A percentile compares a stretch with the other conserved stretches of the same genome.
phyloP scores from a whole-genome alignment of 805 yeast genomes.

The Candida insectorum region DNA sequence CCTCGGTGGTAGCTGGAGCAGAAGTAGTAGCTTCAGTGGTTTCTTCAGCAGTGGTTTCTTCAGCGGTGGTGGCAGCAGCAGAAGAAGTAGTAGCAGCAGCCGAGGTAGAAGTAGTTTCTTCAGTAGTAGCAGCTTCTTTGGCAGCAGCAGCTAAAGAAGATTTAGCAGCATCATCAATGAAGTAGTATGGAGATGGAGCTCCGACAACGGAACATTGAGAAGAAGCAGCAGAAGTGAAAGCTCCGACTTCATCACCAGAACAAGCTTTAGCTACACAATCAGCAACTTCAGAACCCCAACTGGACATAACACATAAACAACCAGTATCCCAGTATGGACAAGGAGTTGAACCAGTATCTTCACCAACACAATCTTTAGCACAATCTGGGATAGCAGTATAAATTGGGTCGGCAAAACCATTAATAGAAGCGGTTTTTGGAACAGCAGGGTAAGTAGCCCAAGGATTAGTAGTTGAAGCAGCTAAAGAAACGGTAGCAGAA shows the following conservation, averaged over 20 bases:
- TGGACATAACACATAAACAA: conserved; percentile 41
- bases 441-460: conserved; percentile 33
- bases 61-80: conserved; percentile 16
- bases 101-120: conserved; percentile 3
- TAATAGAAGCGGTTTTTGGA: conserved; percentile 37
- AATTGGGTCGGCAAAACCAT: conserved; percentile 40
- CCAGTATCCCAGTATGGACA: conserved; percentile 48
- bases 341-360: conserved; percentile 33
- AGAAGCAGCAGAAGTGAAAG: conserved; percentile 28
- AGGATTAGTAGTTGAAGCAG: conserved; percentile 16
- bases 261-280: conserved; percentile 39
- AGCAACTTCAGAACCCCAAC: conserved; percentile 30
- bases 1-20: conserved; percentile 4
- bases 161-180: conserved; percentile 26
- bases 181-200: conserved; percentile 17
- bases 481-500: conserved; percentile 14
- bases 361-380: conserved; percentile 32
- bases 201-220: conserved; percentile 26
- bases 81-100: conserved; percentile 8
- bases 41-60: conserved; percentile 13
- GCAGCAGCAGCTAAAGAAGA: conserved; percentile 13
- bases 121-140: conserved; percentile 18
- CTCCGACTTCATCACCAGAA: conserved; percentile 25
- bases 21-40: conserved; percentile 6
- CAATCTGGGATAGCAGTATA: conserved; percentile 32